Evolutionary conservation across 1,284 basidiomycete species (phyloP).

Genomic region (Pseudomicrostroma phylloplanum): DNA sequence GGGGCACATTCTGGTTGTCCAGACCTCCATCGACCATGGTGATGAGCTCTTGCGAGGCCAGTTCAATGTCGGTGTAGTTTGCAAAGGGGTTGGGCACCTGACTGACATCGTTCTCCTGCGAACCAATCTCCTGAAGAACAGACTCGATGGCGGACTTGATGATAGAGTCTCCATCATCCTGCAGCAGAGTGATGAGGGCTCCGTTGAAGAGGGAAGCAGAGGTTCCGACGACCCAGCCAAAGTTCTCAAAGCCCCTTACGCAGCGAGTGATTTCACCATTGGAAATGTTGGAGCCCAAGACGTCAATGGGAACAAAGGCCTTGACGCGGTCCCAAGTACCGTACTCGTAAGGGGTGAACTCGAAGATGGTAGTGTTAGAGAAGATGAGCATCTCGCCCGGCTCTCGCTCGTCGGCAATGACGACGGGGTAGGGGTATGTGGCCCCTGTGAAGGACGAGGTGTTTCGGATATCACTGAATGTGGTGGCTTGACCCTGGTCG

Average conservation of each 20-base stretch:
- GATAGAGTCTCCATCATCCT: constrained; percentile 22
- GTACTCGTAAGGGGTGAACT: constrained; percentile 55
- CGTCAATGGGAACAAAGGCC: constrained; percentile 44
- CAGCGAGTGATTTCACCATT: constrained; percentile 31
- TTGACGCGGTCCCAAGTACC: constrained; percentile 54
- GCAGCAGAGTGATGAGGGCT: constrained; percentile 39
- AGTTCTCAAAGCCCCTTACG: constrained; percentile 39
- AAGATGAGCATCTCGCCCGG: constrained; percentile 52
- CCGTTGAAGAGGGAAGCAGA: constrained; percentile 51
- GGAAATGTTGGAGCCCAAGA: constrained; percentile 33
- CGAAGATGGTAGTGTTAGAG: constrained; percentile 53
- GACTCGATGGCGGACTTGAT: constrained; percentile 28
- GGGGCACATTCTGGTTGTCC: constrained; percentile 59
- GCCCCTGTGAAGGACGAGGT: constrained; percentile 29
- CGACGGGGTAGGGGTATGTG: constrained; percentile 51
- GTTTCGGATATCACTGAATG: constrained; percentile 39
- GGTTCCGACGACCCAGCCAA: constrained; percentile 38
- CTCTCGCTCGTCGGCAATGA: constrained; percentile 56
- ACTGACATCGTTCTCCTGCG: constrained; percentile 53
- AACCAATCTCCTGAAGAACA: constrained; percentile 23
- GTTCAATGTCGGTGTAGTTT: background rate
- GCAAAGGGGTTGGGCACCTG: constrained; percentile 53
- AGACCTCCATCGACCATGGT: constrained; percentile 42
- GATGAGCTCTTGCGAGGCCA: constrained; percentile 25
- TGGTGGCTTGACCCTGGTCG: constrained; percentile 34